A percentile compares a stretch with the other conserved stretches of the same genome.
These are phyloP conservation scores for Karstenula rhodostoma DNA, from an alignment of 2,329 filamentous ascomycete species.

Conservation along the genomic window DNA sequence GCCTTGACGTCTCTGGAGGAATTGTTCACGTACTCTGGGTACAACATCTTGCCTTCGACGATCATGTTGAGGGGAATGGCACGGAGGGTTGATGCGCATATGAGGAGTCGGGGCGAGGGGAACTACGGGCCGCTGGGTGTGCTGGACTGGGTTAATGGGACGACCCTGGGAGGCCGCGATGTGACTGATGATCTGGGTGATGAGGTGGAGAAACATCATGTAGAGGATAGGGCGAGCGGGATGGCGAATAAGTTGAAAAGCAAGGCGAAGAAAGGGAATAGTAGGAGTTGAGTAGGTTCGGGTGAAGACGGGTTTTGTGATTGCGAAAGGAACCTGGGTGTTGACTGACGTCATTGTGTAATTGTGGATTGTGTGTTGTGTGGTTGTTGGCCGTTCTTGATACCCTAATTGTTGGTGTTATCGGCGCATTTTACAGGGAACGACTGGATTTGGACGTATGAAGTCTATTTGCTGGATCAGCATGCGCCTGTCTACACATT, in stretches of 20 bases:
- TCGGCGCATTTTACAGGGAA: not conserved
- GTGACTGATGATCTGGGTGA: constrained; percentile 63
- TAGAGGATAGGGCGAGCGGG: constrained; percentile 53
- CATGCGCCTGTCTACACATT: constrained; percentile 32
- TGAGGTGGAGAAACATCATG: constrained; percentile 64
- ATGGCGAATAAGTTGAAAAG: constrained; percentile 38
- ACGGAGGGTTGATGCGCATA: constrained; percentile 66
- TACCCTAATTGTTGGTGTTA: constrained; percentile 13
- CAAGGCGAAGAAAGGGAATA: constrained; percentile 39
- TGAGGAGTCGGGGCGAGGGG: constrained; percentile 62
- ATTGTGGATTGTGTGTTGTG: not conserved
- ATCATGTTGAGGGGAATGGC: constrained; percentile 67
- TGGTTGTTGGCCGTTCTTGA: constrained; percentile 1
- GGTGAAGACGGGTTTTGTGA: not conserved
- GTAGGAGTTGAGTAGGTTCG: constrained; percentile 27
- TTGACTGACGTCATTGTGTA: not conserved
- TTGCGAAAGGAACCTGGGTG: not conserved
- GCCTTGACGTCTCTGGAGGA: constrained; percentile 72
- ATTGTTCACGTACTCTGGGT: constrained; percentile 72
- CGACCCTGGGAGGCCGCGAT: constrained; percentile 60
- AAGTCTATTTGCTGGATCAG: constrained; percentile 43
- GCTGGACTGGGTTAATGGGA: constrained; percentile 51
- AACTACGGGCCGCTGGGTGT: constrained; percentile 71
- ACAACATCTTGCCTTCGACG: constrained; percentile 66
- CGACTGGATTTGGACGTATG: not conserved